Conservation (phyloP, 2,329 filamentous ascomycete species). For the Coniochaeta sp. region DNA sequence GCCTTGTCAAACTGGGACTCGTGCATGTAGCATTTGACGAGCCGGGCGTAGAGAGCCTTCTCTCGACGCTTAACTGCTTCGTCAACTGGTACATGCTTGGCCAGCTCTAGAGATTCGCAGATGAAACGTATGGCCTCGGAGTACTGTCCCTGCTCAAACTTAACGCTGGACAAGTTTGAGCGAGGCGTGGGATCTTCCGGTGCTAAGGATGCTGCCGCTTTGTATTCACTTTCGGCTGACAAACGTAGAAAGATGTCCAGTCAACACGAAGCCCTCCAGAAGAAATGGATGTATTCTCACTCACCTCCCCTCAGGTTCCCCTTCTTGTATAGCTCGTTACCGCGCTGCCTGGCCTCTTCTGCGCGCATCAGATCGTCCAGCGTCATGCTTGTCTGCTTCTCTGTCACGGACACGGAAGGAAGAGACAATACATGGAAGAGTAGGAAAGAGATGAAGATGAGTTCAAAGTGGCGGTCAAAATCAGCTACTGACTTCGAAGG, state of each 20-base stretch:
- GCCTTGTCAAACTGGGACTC: slow-evolving; percentile 6
- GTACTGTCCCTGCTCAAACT: slow-evolving; percentile 15
- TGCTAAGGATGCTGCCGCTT: slow-evolving; percentile 7
- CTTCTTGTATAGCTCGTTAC: slow-evolving; percentile 10
- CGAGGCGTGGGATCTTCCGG: slow-evolving; percentile 9
- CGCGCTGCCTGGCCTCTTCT: slow-evolving; percentile 3
- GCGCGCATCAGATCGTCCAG: not conserved
- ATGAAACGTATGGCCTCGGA: slow-evolving; percentile 6
- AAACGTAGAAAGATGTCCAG: not conserved
- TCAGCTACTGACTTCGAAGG: not conserved
- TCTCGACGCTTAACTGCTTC: slow-evolving; percentile 5
- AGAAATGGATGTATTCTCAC: not conserved
- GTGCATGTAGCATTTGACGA: slow-evolving; percentile 14
- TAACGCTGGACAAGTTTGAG: slow-evolving; percentile 14
- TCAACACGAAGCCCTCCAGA: not conserved
- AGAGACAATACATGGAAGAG: not conserved
- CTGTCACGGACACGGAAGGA: not conserved
- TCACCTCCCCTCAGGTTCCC: slow-evolving; percentile 7
- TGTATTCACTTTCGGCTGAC: slow-evolving; percentile 8
- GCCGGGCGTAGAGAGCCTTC: slow-evolving; percentile 7
- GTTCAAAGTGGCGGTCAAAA: not conserved
- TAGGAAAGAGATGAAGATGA: not conserved
- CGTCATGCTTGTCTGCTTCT: not conserved
- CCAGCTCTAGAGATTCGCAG: slow-evolving; percentile 7
- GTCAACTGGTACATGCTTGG: not conserved